Conservation (phyloP, 331 rosid species). For the Rhamnella rubrinervis region DNA sequence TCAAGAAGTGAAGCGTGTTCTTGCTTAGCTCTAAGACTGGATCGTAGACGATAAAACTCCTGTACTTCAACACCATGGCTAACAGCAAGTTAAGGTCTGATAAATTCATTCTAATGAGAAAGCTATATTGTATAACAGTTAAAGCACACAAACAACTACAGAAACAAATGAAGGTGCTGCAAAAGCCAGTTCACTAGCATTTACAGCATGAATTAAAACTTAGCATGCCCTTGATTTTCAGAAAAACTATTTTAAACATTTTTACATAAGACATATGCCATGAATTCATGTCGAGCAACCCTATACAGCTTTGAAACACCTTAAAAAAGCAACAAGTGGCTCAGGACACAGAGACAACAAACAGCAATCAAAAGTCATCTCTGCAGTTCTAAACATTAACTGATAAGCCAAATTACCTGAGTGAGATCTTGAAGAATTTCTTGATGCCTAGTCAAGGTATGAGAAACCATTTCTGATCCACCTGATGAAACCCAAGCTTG, state of each 20-base stretch:
- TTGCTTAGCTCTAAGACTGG: conserved; percentile 79
- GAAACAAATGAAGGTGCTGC: not conserved
- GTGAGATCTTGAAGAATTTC: conserved; percentile 97
- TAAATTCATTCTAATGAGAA: conserved; percentile 22
- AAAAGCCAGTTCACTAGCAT: too few relatives aligned
- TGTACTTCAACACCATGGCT: conserved; percentile 56
- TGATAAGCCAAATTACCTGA: conserved; percentile 56
- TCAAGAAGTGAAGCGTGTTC: conserved; percentile 96
- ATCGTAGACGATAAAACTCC: conserved; percentile 94
- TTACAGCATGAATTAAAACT: not conserved
- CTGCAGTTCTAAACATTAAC: conserved; percentile 5
- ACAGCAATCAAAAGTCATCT: not conserved
- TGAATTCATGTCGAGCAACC: conserved; percentile 1
- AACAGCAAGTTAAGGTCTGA: conserved; percentile 35
- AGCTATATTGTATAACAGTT: conserved; percentile 3
- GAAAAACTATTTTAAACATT: too few relatives aligned
- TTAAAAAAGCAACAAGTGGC: not conserved
- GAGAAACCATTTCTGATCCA: conserved; percentile 98
- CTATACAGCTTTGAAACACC: not conserved
- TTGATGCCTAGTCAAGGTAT: conserved; percentile 95
- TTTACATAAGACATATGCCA: conserved; percentile 10
- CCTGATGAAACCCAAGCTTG: conserved; percentile 97
- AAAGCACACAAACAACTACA: not conserved
- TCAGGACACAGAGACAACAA: not conserved
- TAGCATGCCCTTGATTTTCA: not conserved